Evolutionary conservation across 2,329 filamentous ascomycete species (phyloP).

Genomic region (Remersonia thermophila): DNA sequence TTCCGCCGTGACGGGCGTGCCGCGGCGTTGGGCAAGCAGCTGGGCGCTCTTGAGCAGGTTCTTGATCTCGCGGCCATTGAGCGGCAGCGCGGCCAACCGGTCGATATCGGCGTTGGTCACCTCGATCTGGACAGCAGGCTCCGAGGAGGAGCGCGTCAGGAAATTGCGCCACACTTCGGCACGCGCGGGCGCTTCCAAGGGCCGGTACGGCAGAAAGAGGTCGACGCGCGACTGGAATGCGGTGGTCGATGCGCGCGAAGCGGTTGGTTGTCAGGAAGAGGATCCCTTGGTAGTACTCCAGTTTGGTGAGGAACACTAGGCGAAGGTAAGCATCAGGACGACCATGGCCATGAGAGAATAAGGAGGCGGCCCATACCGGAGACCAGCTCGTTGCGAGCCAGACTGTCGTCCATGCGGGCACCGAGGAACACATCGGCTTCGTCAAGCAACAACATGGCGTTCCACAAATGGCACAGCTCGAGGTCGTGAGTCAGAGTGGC

Average conservation of each 20-base stretch:
- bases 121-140: slow-evolving; percentile 21
- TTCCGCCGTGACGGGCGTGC: slow-evolving; percentile 20
- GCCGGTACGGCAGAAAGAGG: slow-evolving; percentile 22
- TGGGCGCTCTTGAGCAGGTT: slow-evolving; percentile 32
- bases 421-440: slow-evolving; percentile 26
- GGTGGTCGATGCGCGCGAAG: slow-evolving; percentile 23
- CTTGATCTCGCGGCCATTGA: slow-evolving; percentile 41
- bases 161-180: slow-evolving; percentile 27
- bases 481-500: slow-evolving; percentile 22
- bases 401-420: slow-evolving; percentile 21
- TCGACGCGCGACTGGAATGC: slow-evolving; percentile 27
- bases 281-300: slow-evolving; percentile 28
- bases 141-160: slow-evolving; percentile 16
- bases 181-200: slow-evolving; percentile 20
- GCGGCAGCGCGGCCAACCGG: slow-evolving; percentile 27
- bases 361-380: slow-evolving; percentile 8
- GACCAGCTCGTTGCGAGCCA: slow-evolving; percentile 29
- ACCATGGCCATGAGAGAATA: background rate
- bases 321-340: background rate
- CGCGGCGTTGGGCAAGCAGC: slow-evolving; percentile 23
- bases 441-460: slow-evolving; percentile 27
- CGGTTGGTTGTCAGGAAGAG: slow-evolving; percentile 28
- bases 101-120: slow-evolving; percentile 21
- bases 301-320: slow-evolving; percentile 21
- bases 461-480: slow-evolving; percentile 28